Evolutionary conservation across 257 asterid species (phyloP).

Genomic region (Primulina huaijiensis): DNA sequence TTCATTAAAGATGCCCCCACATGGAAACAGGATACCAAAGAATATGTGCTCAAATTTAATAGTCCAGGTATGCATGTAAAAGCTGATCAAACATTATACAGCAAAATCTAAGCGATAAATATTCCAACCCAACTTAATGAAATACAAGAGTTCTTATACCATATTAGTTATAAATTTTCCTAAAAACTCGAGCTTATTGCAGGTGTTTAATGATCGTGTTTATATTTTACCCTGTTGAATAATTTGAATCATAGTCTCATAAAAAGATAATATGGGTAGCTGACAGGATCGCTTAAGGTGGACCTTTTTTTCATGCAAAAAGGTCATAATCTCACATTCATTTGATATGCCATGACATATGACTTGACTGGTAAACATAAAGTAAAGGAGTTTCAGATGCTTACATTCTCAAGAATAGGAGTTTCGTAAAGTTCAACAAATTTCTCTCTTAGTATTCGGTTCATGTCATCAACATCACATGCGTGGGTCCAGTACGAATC

Average conservation of each 20-base stretch:
- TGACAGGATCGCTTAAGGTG: not conserved
- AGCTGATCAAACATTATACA: not conserved
- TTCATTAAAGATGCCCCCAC: not conserved
- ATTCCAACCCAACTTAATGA: not conserved
- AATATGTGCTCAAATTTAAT: not conserved
- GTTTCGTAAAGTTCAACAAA: constrained; percentile 83
- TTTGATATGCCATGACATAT: not conserved
- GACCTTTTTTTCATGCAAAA: not conserved
- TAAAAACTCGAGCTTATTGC: not conserved
- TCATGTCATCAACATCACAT: constrained; percentile 82
- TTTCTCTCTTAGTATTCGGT: constrained; percentile 70
- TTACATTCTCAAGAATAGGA: constrained; percentile 86
- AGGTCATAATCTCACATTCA: not conserved
- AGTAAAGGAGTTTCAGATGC: constrained; percentile 21
- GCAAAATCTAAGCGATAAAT: not conserved
- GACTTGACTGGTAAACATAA: not conserved
- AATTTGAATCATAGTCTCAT: not conserved
- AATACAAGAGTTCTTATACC: not conserved
- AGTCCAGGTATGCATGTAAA: no score
- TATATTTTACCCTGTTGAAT: no score
- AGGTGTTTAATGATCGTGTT: not conserved
- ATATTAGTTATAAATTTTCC: not conserved
- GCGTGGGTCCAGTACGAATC: constrained; percentile 99
- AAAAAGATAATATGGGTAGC: not conserved
- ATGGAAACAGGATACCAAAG: not conserved